Percentiles rank a stretch among this genome's conserved stretches.
phyloP scores from a whole-genome alignment of 192 early-diverging fungal genomes.

The Diversispora epigaea region DNA sequence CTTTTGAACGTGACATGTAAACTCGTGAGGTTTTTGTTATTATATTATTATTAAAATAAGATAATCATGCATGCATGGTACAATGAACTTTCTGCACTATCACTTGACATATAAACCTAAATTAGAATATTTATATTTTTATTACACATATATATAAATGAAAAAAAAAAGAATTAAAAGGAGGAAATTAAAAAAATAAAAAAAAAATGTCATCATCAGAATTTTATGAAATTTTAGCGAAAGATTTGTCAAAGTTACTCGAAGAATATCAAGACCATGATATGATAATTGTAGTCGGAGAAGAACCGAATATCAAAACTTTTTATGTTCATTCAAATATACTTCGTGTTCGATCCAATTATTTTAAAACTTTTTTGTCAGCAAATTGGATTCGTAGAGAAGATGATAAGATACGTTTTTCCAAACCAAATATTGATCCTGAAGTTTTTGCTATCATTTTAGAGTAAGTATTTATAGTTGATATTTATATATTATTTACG shows the following conservation, averaged over 20 bases:
- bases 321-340: slow-evolving; percentile 11
- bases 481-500: not conserved
- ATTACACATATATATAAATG: too few relatives aligned
- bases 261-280: slow-evolving; percentile 6
- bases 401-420: slow-evolving; percentile 3
- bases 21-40: too few relatives aligned
- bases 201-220: not conserved
- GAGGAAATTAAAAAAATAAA: too few relatives aligned
- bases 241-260: not conserved
- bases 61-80: too few relatives aligned
- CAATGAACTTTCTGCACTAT: too few relatives aligned
- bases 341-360: not conserved
- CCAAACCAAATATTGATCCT: slow-evolving; percentile 17
- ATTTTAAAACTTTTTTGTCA: slow-evolving; percentile 13
- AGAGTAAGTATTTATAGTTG: not conserved
- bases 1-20: too few relatives aligned
- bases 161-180: too few relatives aligned
- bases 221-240: not conserved
- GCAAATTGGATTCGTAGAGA: slow-evolving; percentile 3
- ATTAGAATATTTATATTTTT: too few relatives aligned
- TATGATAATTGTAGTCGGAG: slow-evolving; percentile 7
- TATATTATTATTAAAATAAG: too few relatives aligned
- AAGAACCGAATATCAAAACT: not conserved
- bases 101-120: too few relatives aligned
- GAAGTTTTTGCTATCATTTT: slow-evolving; percentile 22